Evolutionary conservation across 2,329 filamentous ascomycete genomes (phyloP).

Genomic region (Aureobasidium lini): DNA sequence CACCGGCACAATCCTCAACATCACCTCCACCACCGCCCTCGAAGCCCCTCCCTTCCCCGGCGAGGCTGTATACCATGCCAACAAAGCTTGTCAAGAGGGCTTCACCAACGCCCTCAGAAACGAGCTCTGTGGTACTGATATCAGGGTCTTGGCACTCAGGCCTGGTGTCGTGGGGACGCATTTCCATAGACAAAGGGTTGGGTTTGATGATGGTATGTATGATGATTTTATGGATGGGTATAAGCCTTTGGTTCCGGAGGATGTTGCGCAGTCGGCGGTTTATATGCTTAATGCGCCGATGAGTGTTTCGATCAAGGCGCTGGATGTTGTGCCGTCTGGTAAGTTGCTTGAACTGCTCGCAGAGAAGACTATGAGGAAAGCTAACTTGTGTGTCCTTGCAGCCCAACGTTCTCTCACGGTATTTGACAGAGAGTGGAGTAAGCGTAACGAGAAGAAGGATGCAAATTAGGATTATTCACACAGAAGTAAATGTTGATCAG

Average conservation of each 20-base stretch:
- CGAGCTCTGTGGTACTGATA: constrained; percentile 40
- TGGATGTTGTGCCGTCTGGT: constrained; percentile 36
- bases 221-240: constrained; percentile 40
- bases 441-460: neutral
- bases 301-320: constrained; percentile 36
- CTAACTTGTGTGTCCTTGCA: too few species aligned
- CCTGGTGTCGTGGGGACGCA: constrained; percentile 43
- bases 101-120: constrained; percentile 44
- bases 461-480: too few species aligned
- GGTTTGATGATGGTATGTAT: constrained; percentile 36
- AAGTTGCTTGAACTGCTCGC: too few species aligned
- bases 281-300: constrained; percentile 36
- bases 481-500: too few species aligned
- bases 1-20: constrained; percentile 41
- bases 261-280: constrained; percentile 34
- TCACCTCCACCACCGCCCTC: constrained; percentile 41
- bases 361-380: too few species aligned
- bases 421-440: neutral
- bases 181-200: constrained; percentile 42
- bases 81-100: constrained; percentile 41
- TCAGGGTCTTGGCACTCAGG: constrained; percentile 40
- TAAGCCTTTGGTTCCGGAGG: constrained; percentile 30
- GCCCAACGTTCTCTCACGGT: neutral
- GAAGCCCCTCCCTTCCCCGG: constrained; percentile 44
- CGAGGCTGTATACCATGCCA: constrained; percentile 44